Evolutionary conservation across 352 stramenopile genomes (phyloP), one percentile per base, ranked within the genome.

Genomic region (Phytophthora tubulina): DNA sequence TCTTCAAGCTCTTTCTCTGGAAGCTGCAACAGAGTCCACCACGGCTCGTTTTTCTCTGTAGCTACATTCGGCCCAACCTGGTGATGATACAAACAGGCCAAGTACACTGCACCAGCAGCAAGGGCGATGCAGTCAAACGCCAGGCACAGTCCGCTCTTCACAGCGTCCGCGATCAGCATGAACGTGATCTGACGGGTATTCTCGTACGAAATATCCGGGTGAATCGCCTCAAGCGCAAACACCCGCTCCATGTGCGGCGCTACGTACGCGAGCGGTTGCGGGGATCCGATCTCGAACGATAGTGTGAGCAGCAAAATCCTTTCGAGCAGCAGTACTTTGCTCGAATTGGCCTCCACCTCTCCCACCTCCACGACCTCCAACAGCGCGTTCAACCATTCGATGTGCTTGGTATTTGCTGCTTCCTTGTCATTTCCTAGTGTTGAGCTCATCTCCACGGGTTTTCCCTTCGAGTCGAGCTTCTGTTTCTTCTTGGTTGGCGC

Each of bases 251-350:
- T 83, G 15, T 72, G 70, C 4, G 67, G 77, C 27, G 80, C 62
- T 8, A 93, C 79, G 50, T 92, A 90, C 15, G 82, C 73, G 63
- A 90, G 92, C 1, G 88, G 86, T 68, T 94, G 83, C 14, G 88
- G 79, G 2, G 86, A 72, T n/a, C 76, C 76, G 17, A 95, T 72
- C 49, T 95, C 82, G 54, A 94, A 95, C 27, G 80, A 85, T 13
- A 95, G 73, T 32, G 86, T 93, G 51, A 93, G 86, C 55, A 95
- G 62, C 54, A 95, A 33, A 31, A 95, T 79, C 52, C 88, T 69
- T 75, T 95, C 86, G 10, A 91, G 75, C 33, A 93, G 74, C 52
- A 93, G 70, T 58, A 95, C 84, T 27, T 89, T 89, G 21, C 64
- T 71, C 1, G 85, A 49, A 39, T 89, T 90, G 2, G 72, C 75